These are phyloP conservation scores for Pichia sporocuriosa DNA, from an alignment of 805 yeast species.

Conservation along the genomic window DNA sequence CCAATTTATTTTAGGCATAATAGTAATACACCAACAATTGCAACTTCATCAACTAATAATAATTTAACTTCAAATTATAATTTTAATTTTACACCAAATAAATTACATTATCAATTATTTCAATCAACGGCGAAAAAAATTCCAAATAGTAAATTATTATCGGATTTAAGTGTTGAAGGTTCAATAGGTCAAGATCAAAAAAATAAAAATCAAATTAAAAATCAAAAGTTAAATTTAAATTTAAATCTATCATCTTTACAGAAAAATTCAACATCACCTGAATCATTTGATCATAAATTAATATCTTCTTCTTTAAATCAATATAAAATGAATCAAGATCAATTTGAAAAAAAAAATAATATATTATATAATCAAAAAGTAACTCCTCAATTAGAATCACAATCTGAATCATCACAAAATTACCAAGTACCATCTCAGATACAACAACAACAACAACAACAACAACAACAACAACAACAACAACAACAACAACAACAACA, in stretches of 20 bases:
- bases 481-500: constrained; percentile 10
- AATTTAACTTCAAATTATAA: constrained; percentile 1
- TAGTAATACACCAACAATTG: constrained; percentile 8
- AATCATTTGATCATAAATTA: constrained; percentile 14
- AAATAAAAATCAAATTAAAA: constrained; percentile 4
- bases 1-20: background rate
- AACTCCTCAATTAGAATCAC: constrained; percentile 2
- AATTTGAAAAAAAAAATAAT: background rate
- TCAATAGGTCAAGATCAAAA: constrained; percentile 19
- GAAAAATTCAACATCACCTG: constrained; percentile 19
- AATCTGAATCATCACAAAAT: constrained; percentile 3
- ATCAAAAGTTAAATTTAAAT: background rate
- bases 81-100: constrained; percentile 7
- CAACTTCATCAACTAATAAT: constrained; percentile 1
- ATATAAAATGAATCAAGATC: constrained; percentile 7
- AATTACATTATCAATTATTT: constrained; percentile 7
- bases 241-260: background rate
- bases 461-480: constrained; percentile 5
- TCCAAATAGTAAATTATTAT: constrained; percentile 21
- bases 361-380: background rate
- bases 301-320: background rate
- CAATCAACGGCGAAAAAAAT: constrained; percentile 13
- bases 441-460: constrained; percentile 9
- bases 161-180: constrained; percentile 23
- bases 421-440: constrained; percentile 5